Base-by-base conservation (phyloP, 2,329 filamentous ascomycete species). In the Colletotrichum musae region DNA sequence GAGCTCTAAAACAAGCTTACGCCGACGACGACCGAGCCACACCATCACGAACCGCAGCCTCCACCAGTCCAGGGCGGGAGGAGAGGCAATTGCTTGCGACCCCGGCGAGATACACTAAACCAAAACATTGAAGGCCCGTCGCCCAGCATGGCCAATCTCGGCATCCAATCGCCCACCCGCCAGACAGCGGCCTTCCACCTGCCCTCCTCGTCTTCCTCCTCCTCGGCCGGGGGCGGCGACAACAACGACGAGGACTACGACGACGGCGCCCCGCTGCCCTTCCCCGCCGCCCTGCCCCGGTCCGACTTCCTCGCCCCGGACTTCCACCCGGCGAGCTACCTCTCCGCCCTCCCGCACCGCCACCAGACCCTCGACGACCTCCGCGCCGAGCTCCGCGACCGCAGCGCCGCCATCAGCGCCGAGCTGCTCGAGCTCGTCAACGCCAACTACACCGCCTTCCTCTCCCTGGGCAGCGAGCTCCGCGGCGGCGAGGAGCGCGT, bases 291-390 rank as follows among this genome's bases (percentile, higher is more conserved):
- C 4, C 89, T 99, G 16, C 89, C 93, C 2, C 93, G 96, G 67
- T 84, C 87, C 68, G 94, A 96, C 77, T 99, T 99, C 82, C 88
- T 97, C 6, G 83, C 88, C 2, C 87, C 89, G 4, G 81, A 90
- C 73, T 99, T 99, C 80, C 90, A 94, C 71, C 92, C 97, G 0
- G 89, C 93, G 2, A 84, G 84, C 2, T 99, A 98, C 79, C 91
- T 99, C 54, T 94, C 81, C 7, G 92, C 93, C 1, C 87, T 97
- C 1, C 89, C 91, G 21, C 91, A 96, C 77, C 92, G 96, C 1
- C 96, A 99, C 80, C 96, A 99, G 80, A 98, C 95, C 0, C 93
- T 99, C 56, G 95, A 97, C 78, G 96, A 99, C 79, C 86, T 99
- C 39, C 93, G 95, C 43, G 84, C 91, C 5, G 97, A 99, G 76